Percentiles rank a stretch among this genome's conserved stretches.
Evolutionary conservation across 2,329 filamentous ascomycete species (phyloP).

Genomic region (Neofusicoccum umdonicola): DNA sequence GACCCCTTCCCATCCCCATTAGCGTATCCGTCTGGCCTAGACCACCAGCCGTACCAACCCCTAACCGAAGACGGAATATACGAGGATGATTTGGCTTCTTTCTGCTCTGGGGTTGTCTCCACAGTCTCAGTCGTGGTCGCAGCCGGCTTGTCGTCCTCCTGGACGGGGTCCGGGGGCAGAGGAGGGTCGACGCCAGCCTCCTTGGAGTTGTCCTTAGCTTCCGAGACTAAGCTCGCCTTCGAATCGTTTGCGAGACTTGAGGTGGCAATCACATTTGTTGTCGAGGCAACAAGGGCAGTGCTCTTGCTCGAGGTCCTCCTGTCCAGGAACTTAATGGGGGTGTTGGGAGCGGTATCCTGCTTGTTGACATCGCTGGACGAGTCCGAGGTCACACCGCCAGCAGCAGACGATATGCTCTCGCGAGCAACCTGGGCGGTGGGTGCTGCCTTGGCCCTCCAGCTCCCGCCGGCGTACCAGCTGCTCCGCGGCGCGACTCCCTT

Average conservation of each 20-base stretch:
- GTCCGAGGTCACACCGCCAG: slow-evolving; percentile 43
- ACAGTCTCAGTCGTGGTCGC: not conserved
- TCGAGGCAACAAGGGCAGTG: slow-evolving; percentile 43
- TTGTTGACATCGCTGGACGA: slow-evolving; percentile 31
- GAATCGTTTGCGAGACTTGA: slow-evolving; percentile 29
- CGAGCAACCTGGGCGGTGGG: slow-evolving; percentile 46
- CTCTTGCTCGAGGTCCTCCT: slow-evolving; percentile 48
- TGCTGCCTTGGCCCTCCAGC: slow-evolving; percentile 47
- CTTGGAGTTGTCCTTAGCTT: slow-evolving; percentile 17
- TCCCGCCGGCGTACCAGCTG: slow-evolving; percentile 47
- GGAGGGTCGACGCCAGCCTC: slow-evolving; percentile 38
- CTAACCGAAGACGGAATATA: slow-evolving; percentile 21
- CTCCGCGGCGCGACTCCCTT: slow-evolving; percentile 18
- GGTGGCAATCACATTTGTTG: slow-evolving; percentile 47
- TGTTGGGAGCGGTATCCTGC: slow-evolving; percentile 27
- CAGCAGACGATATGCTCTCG: slow-evolving; percentile 46
- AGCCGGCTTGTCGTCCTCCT: slow-evolving; percentile 2
- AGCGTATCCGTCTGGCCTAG: slow-evolving; percentile 47
- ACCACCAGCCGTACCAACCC: slow-evolving; percentile 52
- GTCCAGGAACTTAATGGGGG: slow-evolving; percentile 37
- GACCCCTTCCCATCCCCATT: slow-evolving; percentile 34
- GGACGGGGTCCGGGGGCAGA: slow-evolving; percentile 42
- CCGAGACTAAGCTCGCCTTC: slow-evolving; percentile 23
- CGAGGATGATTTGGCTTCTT: slow-evolving; percentile 18
- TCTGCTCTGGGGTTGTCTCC: slow-evolving; percentile 18